Evolutionary conservation across 2,329 filamentous ascomycete genomes (phyloP), one percentile per base, ranked within the genome.

Genomic region (Aureobasidium sp.): DNA sequence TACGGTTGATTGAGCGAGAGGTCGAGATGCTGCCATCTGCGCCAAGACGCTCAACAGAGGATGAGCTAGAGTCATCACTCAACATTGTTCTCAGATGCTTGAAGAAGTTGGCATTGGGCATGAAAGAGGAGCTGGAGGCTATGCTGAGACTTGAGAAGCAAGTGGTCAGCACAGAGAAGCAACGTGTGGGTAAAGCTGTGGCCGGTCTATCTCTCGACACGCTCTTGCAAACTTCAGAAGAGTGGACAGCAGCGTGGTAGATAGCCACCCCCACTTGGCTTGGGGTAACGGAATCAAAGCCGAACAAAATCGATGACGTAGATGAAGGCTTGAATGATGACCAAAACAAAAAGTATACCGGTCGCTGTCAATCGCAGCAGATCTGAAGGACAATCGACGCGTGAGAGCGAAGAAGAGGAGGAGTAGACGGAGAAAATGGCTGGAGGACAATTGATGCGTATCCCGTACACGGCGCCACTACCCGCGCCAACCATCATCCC

Each of bases 381-480:
- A 35, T 32, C n/a, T 6, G 27, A 29, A 21, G 27, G 22, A 12
- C 32, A 35, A n/a, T 2, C 6, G 21, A 32, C 35, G 35, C 7
- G 24, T 49, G 45, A 19, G 21, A 35, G 10, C 6, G 10, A 7
- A n/a, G 21, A 49, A 11, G 16, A 17, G 11, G 5, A 25, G 14
- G 6, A 14, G 19, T 12, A 25, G 16, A 17, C 8, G 38, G 16
- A 8, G 37, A n/a, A 25, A 1, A 52, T 52, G 48, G 38, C 27
- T 14, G 48, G 38, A 24, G 38, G 48, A 25, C 48, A 52, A 40
- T 79, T 89, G 55, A 84, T 95, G 73, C 84, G 90, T 61, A 94
- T 97, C 63, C 91, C 91, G 55, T 97, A 91, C 68, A 95, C 89
- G 64, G 83, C 87, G 59, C 84, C 87, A 37, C 78, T 96, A 53